These are phyloP conservation scores for Aristolochia californica DNA, from an alignment of 164 flowering plant genomes.

Conservation along the genomic window DNA sequence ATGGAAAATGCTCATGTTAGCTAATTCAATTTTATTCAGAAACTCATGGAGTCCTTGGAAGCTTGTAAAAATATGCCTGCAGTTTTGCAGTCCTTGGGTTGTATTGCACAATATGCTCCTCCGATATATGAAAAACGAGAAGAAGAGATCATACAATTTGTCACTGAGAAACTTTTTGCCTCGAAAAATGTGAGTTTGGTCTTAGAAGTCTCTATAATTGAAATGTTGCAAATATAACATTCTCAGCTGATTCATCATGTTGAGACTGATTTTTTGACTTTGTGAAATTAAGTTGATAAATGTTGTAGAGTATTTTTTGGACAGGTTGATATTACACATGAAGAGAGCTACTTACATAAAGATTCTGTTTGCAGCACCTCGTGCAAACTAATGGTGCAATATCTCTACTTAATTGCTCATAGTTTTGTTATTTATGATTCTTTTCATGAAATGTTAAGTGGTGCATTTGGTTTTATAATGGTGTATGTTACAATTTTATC, in stretches of 20 bases:
- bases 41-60: constrained; percentile 52
- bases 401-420: background rate
- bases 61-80: constrained; percentile 50
- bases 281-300: too few species aligned
- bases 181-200: constrained; percentile 19
- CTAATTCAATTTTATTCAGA: constrained; percentile 24
- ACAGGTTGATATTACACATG: constrained; percentile 29
- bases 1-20: background rate
- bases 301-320: constrained; percentile 1
- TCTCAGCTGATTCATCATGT: too few species aligned
- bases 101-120: constrained; percentile 56
- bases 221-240: too few species aligned
- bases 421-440: background rate
- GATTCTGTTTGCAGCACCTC: constrained; percentile 27
- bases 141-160: constrained; percentile 32
- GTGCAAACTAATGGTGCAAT: constrained; percentile 52
- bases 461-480: background rate
- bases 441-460: too few species aligned
- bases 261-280: too few species aligned
- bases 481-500: constrained; percentile 12
- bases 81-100: constrained; percentile 78
- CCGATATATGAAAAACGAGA: constrained; percentile 37
- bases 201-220: background rate
- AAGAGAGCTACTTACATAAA: constrained; percentile 13
- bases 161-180: constrained; percentile 37